Conservation (phyloP, 306 rosid genomes). For the Prunus mume region DNA sequence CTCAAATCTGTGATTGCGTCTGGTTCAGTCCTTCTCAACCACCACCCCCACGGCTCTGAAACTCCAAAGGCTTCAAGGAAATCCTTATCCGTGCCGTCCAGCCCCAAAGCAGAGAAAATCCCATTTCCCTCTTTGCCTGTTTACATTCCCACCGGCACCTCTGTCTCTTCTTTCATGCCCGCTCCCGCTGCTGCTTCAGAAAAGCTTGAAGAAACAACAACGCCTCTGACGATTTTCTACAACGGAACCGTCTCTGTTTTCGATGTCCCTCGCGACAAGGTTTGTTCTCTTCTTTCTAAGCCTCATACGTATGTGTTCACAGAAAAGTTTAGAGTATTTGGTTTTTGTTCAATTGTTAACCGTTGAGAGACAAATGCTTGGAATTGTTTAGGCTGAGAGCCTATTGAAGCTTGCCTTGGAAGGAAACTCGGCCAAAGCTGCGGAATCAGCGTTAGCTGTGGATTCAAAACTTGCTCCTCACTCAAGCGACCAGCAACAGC, state of each 20-base stretch:
- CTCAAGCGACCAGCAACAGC: conserved; percentile 19
- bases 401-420: conserved; percentile 39
- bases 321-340: too few species aligned
- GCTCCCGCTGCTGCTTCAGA: neutral
- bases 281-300: neutral
- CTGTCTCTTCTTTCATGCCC: conserved; percentile 5
- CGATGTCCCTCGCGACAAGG: conserved; percentile 41
- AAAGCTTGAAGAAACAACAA: conserved; percentile 12
- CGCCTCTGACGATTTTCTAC: conserved; percentile 47
- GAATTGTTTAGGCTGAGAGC: conserved; percentile 29
- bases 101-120: conserved; percentile 17
- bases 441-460: neutral
- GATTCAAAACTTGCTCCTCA: conserved; percentile 13
- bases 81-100: conserved; percentile 17
- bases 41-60: neutral
- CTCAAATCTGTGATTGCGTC: conserved; percentile 37
- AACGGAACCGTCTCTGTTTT: conserved; percentile 44
- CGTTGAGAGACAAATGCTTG: neutral
- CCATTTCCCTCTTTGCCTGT: conserved; percentile 24
- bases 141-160: conserved; percentile 2
- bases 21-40: conserved; percentile 5
- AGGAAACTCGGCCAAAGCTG: conserved; percentile 6
- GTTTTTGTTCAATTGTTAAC: too few species aligned
- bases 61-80: neutral
- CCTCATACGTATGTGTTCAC: too few species aligned